These are phyloP conservation scores for Amorphotheca resinae DNA, from an alignment of 495 filamentous ascomycete genomes.

Conservation along the genomic window DNA sequence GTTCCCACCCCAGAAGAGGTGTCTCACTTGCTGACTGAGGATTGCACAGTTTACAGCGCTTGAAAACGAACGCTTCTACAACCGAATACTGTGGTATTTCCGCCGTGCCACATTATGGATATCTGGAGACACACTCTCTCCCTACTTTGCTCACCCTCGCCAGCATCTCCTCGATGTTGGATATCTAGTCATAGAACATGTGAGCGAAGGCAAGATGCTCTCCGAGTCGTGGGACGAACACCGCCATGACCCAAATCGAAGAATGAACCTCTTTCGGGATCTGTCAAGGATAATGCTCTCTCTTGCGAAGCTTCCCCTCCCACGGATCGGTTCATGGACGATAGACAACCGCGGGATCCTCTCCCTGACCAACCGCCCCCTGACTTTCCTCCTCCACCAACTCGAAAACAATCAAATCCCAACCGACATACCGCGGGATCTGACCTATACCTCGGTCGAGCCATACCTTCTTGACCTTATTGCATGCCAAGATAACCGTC, in stretches of 20 bases:
- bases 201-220: neutral
- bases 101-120: too few relatives aligned
- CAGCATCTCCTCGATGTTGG: neutral
- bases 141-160: neutral
- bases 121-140: too few relatives aligned
- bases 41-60: neutral
- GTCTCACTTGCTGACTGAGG: neutral
- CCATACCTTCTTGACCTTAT: neutral
- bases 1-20: neutral
- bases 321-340: neutral
- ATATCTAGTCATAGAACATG: neutral
- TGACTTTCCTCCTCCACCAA: neutral
- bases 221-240: neutral
- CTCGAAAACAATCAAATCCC: neutral
- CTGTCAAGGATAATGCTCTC: neutral
- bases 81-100: neutral
- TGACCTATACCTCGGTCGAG: neutral
- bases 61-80: neutral
- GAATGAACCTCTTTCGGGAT: neutral
- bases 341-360: neutral
- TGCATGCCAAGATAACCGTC: neutral
- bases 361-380: neutral
- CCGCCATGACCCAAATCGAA: neutral
- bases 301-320: neutral
- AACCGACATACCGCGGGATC: neutral